Conservation (phyloP, 1,284 basidiomycete species). For the Pseudozyma tsukubaensis region DNA sequence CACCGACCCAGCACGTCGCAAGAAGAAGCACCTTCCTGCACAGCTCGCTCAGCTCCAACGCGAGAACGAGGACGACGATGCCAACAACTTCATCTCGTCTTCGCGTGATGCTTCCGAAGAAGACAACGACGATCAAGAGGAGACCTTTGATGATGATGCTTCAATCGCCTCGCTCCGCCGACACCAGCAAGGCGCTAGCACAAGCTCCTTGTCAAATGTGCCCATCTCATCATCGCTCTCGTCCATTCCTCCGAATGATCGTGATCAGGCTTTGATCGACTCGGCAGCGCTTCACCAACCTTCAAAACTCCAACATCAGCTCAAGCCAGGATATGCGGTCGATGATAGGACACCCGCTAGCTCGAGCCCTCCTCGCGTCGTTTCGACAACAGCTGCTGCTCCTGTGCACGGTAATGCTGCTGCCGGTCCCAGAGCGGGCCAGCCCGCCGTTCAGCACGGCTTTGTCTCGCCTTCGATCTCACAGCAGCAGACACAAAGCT, state of each 20-base stretch:
- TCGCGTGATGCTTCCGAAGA: constrained; percentile 55
- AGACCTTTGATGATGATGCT: constrained; percentile 51
- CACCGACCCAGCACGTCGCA: constrained; percentile 48
- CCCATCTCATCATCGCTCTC: constrained; percentile 43
- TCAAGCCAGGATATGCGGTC: constrained; percentile 18
- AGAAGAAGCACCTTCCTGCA: constrained; percentile 51
- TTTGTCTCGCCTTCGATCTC: constrained; percentile 19
- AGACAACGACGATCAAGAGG: constrained; percentile 56
- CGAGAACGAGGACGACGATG: constrained; percentile 42
- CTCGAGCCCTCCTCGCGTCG: constrained; percentile 41
- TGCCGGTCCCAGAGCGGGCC: constrained; percentile 4
- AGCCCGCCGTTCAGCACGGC: constrained; percentile 29
- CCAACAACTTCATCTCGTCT: constrained; percentile 49
- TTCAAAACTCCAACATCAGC: constrained; percentile 38
- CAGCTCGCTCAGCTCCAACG: constrained; percentile 52
- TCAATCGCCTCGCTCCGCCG: constrained; percentile 50
- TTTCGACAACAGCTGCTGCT: constrained; percentile 10
- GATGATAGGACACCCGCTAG: constrained; percentile 49
- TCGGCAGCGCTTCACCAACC: constrained; percentile 45
- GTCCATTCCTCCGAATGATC: constrained; percentile 48
- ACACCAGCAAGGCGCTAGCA: constrained; percentile 31
- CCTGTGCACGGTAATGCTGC: constrained; percentile 7
- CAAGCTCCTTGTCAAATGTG: constrained; percentile 31
- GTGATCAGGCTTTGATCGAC: constrained; percentile 50
- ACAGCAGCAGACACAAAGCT: constrained; percentile 18